These are phyloP conservation scores for Dacryopinax spathularia DNA, from an alignment of 768 basidiomycete genomes.

Conservation along the genomic window DNA sequence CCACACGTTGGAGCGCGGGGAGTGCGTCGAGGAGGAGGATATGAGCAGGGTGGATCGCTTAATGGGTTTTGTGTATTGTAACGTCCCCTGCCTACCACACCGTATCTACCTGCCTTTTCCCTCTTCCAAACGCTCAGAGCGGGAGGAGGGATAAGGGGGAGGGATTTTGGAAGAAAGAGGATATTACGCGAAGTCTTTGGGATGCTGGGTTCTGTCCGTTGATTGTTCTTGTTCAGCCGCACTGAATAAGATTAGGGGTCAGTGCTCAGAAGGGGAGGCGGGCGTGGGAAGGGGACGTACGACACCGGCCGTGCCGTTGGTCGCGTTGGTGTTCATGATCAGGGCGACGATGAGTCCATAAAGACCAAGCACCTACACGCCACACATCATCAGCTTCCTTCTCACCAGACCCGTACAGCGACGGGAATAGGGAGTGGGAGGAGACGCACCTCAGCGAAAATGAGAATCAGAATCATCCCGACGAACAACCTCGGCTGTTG, in stretches of 20 bases:
- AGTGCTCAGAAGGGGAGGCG: not conserved
- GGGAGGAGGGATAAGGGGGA: too few relatives aligned
- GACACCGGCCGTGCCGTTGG: conserved; percentile 3
- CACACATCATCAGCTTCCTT: conserved; percentile 1
- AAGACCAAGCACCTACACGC: conserved; percentile 26
- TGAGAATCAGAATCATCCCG: conserved; percentile 32
- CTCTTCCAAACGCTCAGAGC: not conserved
- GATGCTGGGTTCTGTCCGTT: not conserved
- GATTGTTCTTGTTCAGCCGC: not conserved
- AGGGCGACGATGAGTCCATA: conserved; percentile 33
- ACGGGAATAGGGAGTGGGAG: not conserved
- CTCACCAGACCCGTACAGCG: too few relatives aligned
- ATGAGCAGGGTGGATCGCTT: too few relatives aligned
- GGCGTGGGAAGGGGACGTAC: not conserved
- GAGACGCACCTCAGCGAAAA: conserved; percentile 22
- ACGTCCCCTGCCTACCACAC: not conserved
- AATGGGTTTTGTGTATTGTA: not conserved
- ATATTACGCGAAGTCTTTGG: not conserved
- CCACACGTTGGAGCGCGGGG: too few relatives aligned
- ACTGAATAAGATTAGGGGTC: not conserved
- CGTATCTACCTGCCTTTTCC: not conserved
- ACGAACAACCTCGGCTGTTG: conserved; percentile 30
- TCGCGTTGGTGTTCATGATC: conserved; percentile 28
- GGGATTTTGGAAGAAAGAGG: not conserved
- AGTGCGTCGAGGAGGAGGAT: too few relatives aligned